Evolutionary conservation across 371 early-diverging fungal genomes (phyloP), one percentile per base, ranked within the genome.

Genomic region (Basidiobolus meristosporus): DNA sequence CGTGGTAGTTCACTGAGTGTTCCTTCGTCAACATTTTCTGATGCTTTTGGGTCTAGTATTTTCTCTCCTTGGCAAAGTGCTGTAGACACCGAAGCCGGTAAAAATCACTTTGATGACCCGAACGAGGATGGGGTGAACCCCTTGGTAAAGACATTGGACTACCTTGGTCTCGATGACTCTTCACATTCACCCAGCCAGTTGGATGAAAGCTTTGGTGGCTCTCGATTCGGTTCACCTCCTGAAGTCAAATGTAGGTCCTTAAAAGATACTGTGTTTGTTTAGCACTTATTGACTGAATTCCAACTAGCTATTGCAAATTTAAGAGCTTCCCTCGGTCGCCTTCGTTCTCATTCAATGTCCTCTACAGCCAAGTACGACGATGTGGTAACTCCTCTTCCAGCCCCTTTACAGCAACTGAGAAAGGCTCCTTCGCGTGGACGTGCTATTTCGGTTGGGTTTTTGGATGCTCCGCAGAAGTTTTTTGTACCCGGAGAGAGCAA

Each of bases 81-180:
- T 38, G 12, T 36, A 48, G 9, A 54, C 54, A 23, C 50, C 62
- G 6, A 67, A 68, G 0, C 68, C 70, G 12, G 59, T 70, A 7
- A 69, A 70, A 18, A 68, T 63, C 36, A 68, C 67, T 45, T 47
- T 73, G 35, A 44, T 65, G 32, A 62, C 59, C 43, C 64, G 63
- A 34, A 26, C 9, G 74, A 74, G n/a, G 65, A 62, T 43, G 65
- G 55, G 39, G 68, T 70, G 41, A 62, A 60, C 34, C 69, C 77
- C 29, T 64, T 81, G 48, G 71, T 71, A 40, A 70, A 74, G 28
- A 78, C 78, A 0, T 52, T 86, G 40, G 74, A 77, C 39, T 77
- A 75, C 30, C 60, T 85, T 14, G 82, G 83, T 1, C 47, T 85
- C 35, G 82, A 86, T 43, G 86, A 82, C 39, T 41, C 40, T 5